A percentile compares a stretch with the other conserved stretches of the same genome.
These are phyloP conservation scores for Apiospora kogelbergensis DNA, from an alignment of 2,329 filamentous ascomycete species.

Conservation along the genomic window DNA sequence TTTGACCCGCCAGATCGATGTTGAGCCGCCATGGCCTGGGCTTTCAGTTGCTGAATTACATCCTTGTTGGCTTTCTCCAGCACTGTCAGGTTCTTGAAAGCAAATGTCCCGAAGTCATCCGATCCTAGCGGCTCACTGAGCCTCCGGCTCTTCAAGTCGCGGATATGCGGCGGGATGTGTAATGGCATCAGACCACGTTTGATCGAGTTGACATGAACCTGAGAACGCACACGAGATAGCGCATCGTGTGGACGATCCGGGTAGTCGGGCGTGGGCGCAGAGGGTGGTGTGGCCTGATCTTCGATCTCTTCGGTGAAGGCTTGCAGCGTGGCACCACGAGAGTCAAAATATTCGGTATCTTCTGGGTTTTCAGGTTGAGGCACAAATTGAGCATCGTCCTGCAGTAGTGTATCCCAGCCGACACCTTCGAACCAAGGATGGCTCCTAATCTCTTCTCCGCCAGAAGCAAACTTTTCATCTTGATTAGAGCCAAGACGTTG, in stretches of 20 bases:
- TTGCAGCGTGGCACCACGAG: conserved; percentile 86
- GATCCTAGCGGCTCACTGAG: conserved; percentile 85
- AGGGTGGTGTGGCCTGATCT: conserved; percentile 78
- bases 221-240: conserved; percentile 81
- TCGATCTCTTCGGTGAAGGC: conserved; percentile 94
- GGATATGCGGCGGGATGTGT: conserved; percentile 94
- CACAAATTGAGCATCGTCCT: conserved; percentile 95
- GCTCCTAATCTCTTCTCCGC: conserved; percentile 85
- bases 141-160: conserved; percentile 82
- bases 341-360: conserved; percentile 97
- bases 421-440: conserved; percentile 87
- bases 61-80: conserved; percentile 99
- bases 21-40: conserved; percentile 78
- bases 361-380: conserved; percentile 91
- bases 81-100: conserved; percentile 95
- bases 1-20: conserved; percentile 47
- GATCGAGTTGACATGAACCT: conserved; percentile 70
- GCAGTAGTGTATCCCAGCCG: conserved; percentile 87
- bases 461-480: conserved; percentile 77
- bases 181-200: conserved; percentile 93
- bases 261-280: conserved; percentile 73
- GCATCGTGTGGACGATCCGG: conserved; percentile 91
- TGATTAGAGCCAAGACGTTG: conserved; percentile 83
- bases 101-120: conserved; percentile 95
- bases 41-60: conserved; percentile 92